Evolutionary conservation across 1,284 basidiomycete species (phyloP).

Genomic region (Trichosporon sp.): DNA sequence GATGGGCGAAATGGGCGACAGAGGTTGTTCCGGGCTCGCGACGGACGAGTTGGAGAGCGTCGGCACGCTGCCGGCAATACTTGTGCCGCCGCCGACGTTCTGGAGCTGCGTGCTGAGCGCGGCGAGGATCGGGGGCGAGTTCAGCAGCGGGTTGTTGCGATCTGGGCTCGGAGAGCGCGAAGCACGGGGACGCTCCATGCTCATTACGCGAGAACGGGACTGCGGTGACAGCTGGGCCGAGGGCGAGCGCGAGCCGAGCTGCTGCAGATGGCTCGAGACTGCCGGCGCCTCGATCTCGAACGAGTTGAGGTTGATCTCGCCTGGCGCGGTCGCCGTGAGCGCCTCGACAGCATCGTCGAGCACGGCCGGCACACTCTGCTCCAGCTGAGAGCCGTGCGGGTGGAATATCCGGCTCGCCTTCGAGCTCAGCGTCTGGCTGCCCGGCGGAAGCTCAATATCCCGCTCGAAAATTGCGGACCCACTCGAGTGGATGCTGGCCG

Average conservation of each 20-base stretch:
- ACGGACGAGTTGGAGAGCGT: conserved; percentile 2
- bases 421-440: conserved; percentile 35
- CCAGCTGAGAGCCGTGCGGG: conserved; percentile 39
- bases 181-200: conserved; percentile 6
- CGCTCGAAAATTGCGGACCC: conserved; percentile 47
- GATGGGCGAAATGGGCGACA: conserved; percentile 9
- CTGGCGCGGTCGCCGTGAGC: conserved; percentile 24
- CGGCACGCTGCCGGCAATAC: conserved; percentile 5
- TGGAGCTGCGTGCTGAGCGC: neutral
- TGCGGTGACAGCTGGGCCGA: conserved; percentile 25
- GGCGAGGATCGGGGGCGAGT: conserved; percentile 5
- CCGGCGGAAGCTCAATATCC: conserved; percentile 43
- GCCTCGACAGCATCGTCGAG: conserved; percentile 48
- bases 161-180: conserved; percentile 18
- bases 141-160: neutral
- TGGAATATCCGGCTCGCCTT: conserved; percentile 38
- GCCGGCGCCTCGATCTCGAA: conserved; percentile 43
- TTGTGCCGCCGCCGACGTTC: neutral
- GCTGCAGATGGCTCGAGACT: conserved; percentile 7
- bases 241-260: conserved; percentile 31
- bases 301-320: conserved; percentile 17
- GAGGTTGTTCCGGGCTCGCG: conserved; percentile 11
- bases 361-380: conserved; percentile 45
- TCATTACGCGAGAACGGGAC: conserved; percentile 18
- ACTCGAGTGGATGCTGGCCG: conserved; percentile 41